Base-by-base conservation (phyloP, 441 rosid species). In the Populus hybrid region DNA sequence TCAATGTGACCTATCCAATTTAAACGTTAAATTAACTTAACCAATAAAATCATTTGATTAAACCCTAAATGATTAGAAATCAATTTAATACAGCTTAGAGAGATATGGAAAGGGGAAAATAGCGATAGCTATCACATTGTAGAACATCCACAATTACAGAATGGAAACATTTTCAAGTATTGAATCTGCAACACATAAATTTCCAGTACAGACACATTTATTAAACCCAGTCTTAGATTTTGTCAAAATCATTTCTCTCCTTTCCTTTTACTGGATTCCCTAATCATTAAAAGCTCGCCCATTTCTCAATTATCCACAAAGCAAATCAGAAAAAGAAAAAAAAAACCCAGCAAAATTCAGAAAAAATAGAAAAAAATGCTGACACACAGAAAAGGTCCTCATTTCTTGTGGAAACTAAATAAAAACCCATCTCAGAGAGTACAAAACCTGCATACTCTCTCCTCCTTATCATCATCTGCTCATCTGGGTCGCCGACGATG, bases 221-320 rank as follows among this genome's bases (percentile, higher is more conserved):
- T 85, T 85, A 70, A 79, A 73, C 67, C 80, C 79, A 69, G 67
- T 28, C 74, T 72, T 73, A 79, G 82, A 78, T 78, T 76, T 83
- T 73, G 76, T 73, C 76, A 36, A 76, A 76, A 76, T 69, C 75
- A 67, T 74, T 72, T 78, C 24, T 50, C 23, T 8, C 38, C 50
- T 20, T 21, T 5, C 20, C 3, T 63, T 71, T 78, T 28, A 36
- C 75, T 68, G 67, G 70, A 79, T 79, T 73, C 61, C 73, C 79
- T 73, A 83, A 84, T 87, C 81, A 84, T 83, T 74, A 42, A 40
- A 81, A 77, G 66, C 5, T 69, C 30, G 2, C 65, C 78, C 50
- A 63, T 70, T 40, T 61, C 59, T 71, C 65, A 26, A 20, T 72
- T 77, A 40, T 73, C 77, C 67, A 50, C 26, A 7, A 18, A 42